Base-by-base conservation (phyloP, 2,329 filamentous ascomycete genomes). In the Claviceps capensis region DNA sequence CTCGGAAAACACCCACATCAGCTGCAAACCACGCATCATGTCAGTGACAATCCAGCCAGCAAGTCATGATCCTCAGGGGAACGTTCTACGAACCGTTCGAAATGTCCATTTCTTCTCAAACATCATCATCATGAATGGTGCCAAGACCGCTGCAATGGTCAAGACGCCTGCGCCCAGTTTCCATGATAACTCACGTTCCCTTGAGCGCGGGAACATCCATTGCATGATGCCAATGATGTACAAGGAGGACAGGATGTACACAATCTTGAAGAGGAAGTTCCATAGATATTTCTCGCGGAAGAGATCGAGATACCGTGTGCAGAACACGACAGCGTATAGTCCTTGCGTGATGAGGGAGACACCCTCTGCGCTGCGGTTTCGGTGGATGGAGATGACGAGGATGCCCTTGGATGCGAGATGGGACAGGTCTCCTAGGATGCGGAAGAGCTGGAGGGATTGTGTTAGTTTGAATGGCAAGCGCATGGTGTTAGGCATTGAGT, bases 171-270 rank as follows among this genome's bases (percentile, higher is more conserved):
- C 81, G 43, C 87, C 88, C 57, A 96, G 73, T 69, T 90, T 95
- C 90, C 91, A 96, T n/a, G 89, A 86, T 60, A 88, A 81, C 71
- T 97, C 91, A 50, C 83, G 77, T 69, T 97, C 91, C 43, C 90
- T 75, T n/a, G 90, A 95, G 37, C 91, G 80, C 11, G 90, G 85
- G 66, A 82, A 95, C 22, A 89, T 73, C 69, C 83, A 85, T 67
- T 88, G 85, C 89, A 97, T 96, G 56, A 95, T 69, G 52, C 78
- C 84, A 56, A 96, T 79, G 61, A 90, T 93, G 68, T 95, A 96
- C 56, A 90, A 77, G 1, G 86, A 91, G 4, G 86, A 87, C 3
- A 79, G 62, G 55, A 95, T 85, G 69, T 95, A 97, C 69, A 94
- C 88, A 55, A 93, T 76, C 74, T 96, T 96, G 68, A 96, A 85